Evolutionary conservation across 345 rosid genomes (phyloP), one percentile per base, ranked within the genome.

Genomic region (Euphorbia lathyris): DNA sequence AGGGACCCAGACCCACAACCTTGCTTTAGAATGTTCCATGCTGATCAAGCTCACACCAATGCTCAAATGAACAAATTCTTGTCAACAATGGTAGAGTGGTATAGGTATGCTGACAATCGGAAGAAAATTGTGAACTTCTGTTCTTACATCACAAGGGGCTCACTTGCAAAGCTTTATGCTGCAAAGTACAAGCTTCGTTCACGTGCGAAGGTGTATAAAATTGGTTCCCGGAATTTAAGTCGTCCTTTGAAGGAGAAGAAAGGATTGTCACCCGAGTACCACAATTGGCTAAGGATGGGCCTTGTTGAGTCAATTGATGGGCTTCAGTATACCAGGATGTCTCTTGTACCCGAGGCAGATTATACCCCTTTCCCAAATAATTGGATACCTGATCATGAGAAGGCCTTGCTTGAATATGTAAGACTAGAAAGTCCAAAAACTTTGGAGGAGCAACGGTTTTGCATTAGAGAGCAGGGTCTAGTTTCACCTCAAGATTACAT

Each of bases 1-100:
- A 79, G 96, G 16, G 97, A 94, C 78, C 97, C 96, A 11, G 98
- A 95, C 74, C 97, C 97, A 0, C 99, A 95, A 58, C 99, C 93
- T 43, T 94, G 97, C 83, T 92, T 94, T 76, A 83, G 97, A 77
- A 94, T 92, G 97, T 92, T 94, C 72, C 99, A 94, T 60, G 97
- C 99, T 9, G 87, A 89, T 62, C 97, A 92, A 80, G 87, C 99
- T 82, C 97, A 95, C 82, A 92, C 97, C 0, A 92, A 95, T 70
- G 89, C 92, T 1, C 97, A 95, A 77, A 92, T 92, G 99, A 95
- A 95, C 73, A 95, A 92, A 76, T 90, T 95, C 48, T 82, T 95
- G 80, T 78, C 90, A 53, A 87, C 93, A 0, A 86, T 87, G 83
- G 97, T 86, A 30, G 97, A 92, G 82, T 95, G 97, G 99, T 95